Conservation (phyloP, 768 basidiomycete genomes). For the Suillus ampliporus region DNA sequence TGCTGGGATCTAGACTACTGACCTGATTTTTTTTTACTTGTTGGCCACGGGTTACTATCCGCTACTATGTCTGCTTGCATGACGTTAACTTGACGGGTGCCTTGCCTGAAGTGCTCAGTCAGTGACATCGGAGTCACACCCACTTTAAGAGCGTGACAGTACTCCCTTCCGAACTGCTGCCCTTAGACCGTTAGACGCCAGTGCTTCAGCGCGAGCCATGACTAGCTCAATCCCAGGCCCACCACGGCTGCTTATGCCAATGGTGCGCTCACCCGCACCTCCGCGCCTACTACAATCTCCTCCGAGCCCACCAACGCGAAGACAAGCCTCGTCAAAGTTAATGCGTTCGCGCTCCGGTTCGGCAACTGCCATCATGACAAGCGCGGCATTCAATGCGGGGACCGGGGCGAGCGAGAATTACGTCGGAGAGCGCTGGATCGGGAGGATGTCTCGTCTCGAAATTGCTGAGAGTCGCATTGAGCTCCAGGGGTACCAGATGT, state of each 20-base stretch:
- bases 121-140: slow-evolving; percentile 5
- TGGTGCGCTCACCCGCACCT: slow-evolving; percentile 33
- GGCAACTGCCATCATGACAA: slow-evolving; percentile 26
- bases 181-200: background rate
- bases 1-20: background rate
- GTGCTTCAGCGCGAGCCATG: background rate
- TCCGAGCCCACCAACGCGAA: slow-evolving; percentile 25
- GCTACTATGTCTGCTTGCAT: too few relatives aligned
- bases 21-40: background rate
- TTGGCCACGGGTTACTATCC: background rate
- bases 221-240: slow-evolving; percentile 13
- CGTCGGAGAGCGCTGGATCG: slow-evolving; percentile 50
- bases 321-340: slow-evolving; percentile 30
- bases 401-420: slow-evolving; percentile 18
- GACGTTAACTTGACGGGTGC: too few relatives aligned
- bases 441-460: slow-evolving; percentile 52
- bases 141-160: slow-evolving; percentile 6
- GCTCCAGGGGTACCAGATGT: slow-evolving; percentile 72
- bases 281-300: slow-evolving; percentile 14
- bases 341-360: slow-evolving; percentile 41
- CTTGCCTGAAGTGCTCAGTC: background rate
- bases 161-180: background rate
- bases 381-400: slow-evolving; percentile 15
- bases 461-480: slow-evolving; percentile 53
- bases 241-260: slow-evolving; percentile 38